Evolutionary conservation across 345 rosid species (phyloP).

Genomic region (Salix arbutifolia): DNA sequence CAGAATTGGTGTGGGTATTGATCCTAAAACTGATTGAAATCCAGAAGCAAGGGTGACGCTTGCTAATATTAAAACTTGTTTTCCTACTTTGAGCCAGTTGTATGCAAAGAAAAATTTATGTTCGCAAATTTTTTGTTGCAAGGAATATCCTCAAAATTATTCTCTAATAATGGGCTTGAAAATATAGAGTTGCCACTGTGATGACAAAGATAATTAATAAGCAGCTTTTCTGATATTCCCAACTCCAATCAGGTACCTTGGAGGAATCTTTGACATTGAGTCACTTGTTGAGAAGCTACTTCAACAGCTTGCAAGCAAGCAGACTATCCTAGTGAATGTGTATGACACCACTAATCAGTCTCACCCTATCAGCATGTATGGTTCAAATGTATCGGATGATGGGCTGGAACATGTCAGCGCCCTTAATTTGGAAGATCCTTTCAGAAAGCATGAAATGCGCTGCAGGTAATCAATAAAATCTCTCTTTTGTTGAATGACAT

Average conservation of each 20-base stretch:
- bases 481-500: constrained; percentile 2
- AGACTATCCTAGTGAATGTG: constrained; percentile 85
- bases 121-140: background rate
- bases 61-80: background rate
- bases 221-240: constrained; percentile 8
- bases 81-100: background rate
- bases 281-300: constrained; percentile 89
- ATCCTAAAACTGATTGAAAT: background rate
- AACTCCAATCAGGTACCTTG: constrained; percentile 64
- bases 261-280: constrained; percentile 89
- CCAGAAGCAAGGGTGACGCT: background rate
- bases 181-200: background rate
- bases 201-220: background rate
- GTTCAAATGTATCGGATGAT: constrained; percentile 56
- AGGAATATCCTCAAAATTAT: background rate
- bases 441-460: constrained; percentile 88
- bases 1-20: background rate
- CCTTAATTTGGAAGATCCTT: constrained; percentile 94
- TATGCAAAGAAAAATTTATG: background rate
- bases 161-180: constrained; percentile 2
- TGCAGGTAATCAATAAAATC: constrained; percentile 61
- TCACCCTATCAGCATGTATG: constrained; percentile 89
- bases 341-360: constrained; percentile 69
- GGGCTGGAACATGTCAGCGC: constrained; percentile 56
- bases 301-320: constrained; percentile 95